Evolutionary conservation across 2,329 filamentous ascomycete genomes (phyloP).

Genomic region (Phyllachora maydis): DNA sequence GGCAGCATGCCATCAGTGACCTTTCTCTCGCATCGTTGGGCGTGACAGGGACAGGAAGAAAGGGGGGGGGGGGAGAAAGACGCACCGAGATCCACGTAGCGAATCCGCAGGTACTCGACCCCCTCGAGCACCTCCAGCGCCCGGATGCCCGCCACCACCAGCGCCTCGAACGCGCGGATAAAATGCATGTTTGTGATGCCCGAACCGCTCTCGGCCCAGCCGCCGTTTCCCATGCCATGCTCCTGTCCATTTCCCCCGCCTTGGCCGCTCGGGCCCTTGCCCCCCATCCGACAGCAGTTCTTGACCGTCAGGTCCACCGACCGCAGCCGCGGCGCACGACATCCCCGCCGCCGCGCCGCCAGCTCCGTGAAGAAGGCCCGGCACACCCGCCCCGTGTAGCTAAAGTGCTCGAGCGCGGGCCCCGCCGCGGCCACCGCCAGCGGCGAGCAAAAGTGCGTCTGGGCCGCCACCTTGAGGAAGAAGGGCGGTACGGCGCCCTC

Average conservation of each 20-base stretch:
- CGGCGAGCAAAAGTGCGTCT: conserved; percentile 42
- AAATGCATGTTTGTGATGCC: conserved; percentile 55
- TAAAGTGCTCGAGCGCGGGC: conserved; percentile 42
- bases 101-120: conserved; percentile 47
- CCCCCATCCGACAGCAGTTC: conserved; percentile 48
- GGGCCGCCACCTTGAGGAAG: conserved; percentile 35
- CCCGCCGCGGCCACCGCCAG: conserved; percentile 38
- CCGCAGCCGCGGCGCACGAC: conserved; percentile 30
- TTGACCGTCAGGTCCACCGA: conserved; percentile 54
- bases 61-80: too few species aligned
- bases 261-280: too few species aligned
- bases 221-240: too few species aligned
- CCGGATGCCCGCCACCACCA: conserved; percentile 42
- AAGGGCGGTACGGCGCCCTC: conserved; percentile 39
- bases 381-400: conserved; percentile 54
- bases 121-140: conserved; percentile 35
- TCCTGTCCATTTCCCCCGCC: too few species aligned
- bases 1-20: too few species aligned
- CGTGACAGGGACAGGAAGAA: too few species aligned
- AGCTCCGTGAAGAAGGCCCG: conserved; percentile 40
- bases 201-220: conserved; percentile 42
- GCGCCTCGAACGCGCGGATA: conserved; percentile 47
- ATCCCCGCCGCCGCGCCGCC: conserved; percentile 25
- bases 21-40: too few species aligned
- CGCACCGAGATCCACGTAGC: conserved; percentile 52